Evolutionary conservation across 495 filamentous ascomycete species (phyloP), one percentile per base, ranked within the genome.

Genomic region (Xylaria castorea): DNA sequence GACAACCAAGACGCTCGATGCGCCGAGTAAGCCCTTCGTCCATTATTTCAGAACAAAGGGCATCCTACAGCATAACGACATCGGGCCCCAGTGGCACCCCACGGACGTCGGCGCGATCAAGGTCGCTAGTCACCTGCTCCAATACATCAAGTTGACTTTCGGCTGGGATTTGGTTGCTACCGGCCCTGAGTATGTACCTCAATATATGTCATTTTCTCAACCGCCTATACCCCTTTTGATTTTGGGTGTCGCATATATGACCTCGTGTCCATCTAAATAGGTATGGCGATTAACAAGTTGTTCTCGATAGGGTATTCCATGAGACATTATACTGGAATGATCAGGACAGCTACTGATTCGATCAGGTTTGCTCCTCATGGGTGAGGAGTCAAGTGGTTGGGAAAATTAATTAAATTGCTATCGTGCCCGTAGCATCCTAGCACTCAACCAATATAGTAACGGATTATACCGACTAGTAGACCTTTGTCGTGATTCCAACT

Each of bases 31-130:
- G 48, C 83, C 87, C 0, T 92, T 90, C 67, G 89, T 93, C 36
- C 87, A 91, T 79, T 90, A 90, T 74, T 92, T 92, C 78, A 88
- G 91, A 76, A 92, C 89, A 3, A 87, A 83, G 20, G 91, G 90
- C 3, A 89, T 92, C 40, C 71, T 93, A 73, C 89, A 92, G 75
- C 90, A 93, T 73, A 92, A 92, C 69, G 91, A 92, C 74, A 90
- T 91, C 66, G 87, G 83, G 5, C 91, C 90, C 16, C 82, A 83
- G 75, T 90, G 83, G 73, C 91, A 93, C 71, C 90, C 89, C 0
- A 92, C 90, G 0, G 90, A 92, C 73, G 86, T 91, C 14, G 90
- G 91, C 0, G 89, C 91, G 64, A 84, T 92, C 77, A 92, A 92
- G 73, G 79, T 92, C 2, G 89, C 91, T 3, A 91, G 89, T 73